Base-by-base conservation (phyloP, 2,329 filamentous ascomycete species). In the Cladosporium sp. region DNA sequence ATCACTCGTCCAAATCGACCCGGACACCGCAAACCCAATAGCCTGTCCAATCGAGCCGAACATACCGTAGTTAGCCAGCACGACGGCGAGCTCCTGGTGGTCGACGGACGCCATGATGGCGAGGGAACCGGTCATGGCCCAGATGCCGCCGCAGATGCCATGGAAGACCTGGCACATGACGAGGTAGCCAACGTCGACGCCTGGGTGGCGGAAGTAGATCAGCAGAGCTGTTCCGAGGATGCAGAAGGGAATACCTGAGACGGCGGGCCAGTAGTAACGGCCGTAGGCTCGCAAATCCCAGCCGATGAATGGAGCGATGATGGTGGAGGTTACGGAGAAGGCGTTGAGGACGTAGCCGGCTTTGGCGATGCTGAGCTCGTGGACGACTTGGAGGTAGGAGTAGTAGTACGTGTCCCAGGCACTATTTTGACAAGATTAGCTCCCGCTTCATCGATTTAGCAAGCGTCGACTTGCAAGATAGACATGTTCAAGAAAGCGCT, bases 241-340 rank as follows among this genome's bases (percentile, higher is more conserved):
- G 68, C 70, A 70, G 25, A 76, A 67, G 1, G 74, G 73, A 2
- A 84, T 73, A 4, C 69, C 75, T 49, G 72, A 72, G 56, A 70
- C 10, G 73, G 67, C 2, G 68, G 68, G 7, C 26, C 26, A 30
- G 53, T 32, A 34, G 28, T 56, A 56, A n/a, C 53, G 26, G 7
- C 53, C 25, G 18, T 56, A 56, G 16, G 81, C 82, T 60, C 86
- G 76, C 5, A 81, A 78, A 10, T 68, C 69, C 49, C 79, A 81
- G 14, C 82, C 83, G 67, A 88, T 83, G 36, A 79, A 77, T 68
- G 81, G 49, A 11, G 85, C 85, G n/a, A 85, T 79, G 11, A 84
- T 63, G 7, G 85, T 71, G 14, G 53, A 56, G 8, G 28, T 56
- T 14, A 56, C 26, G 1, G 53, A 56, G 53, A 56, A 56, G 16